Base-by-base conservation (phyloP, 306 rosid species). In the Dryas alaskensis region DNA sequence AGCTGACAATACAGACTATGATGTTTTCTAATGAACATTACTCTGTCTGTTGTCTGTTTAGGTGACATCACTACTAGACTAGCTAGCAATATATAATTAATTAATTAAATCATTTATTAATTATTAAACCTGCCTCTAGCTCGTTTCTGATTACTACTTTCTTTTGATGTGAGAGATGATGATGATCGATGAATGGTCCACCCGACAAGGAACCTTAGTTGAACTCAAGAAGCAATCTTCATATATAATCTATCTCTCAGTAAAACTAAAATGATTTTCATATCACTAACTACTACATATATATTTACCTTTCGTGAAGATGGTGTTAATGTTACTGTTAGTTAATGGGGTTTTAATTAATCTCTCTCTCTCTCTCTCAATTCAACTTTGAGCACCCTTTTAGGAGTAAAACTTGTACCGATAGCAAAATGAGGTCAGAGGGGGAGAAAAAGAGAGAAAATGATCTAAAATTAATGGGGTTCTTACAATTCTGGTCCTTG, bases 121-220 rank as follows among this genome's bases (percentile, higher is more conserved):
- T 31, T 31, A 78, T 45, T 1, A 43, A 72, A 14, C 79, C 74
- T 57, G 65, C 76, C 59, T 54, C 50, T 31, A 31, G 37, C 60
- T 65, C 61, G 14, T 50, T 59, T 48, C 25, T 17, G 31, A 47
- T 48, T 64, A 31, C 9, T 80, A 61, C 37, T 67, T n/a, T 80
- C 66, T 37, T 43, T 57, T 74, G 13, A 66, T 80, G 62, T 72
- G 67, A 58, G 53, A 82, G 77, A 72, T 61, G 7, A 5, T 8
- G 53, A 8, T 64, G 69, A 17, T 45, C 40, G 52, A 52, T 31
- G 37, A 31, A 31, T 83, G 79, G 83, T 88, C 89, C 87, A 79
- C 83, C 86, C 78, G 84, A 84, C 89, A 84, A 63, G 69, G 75
- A 90, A 84, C 84, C 78, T 62, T 66, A 73, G 79, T 78, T 72